phyloP scores from a whole-genome alignment of 305 asterid genomes.

The Rubia tinctorum region DNA sequence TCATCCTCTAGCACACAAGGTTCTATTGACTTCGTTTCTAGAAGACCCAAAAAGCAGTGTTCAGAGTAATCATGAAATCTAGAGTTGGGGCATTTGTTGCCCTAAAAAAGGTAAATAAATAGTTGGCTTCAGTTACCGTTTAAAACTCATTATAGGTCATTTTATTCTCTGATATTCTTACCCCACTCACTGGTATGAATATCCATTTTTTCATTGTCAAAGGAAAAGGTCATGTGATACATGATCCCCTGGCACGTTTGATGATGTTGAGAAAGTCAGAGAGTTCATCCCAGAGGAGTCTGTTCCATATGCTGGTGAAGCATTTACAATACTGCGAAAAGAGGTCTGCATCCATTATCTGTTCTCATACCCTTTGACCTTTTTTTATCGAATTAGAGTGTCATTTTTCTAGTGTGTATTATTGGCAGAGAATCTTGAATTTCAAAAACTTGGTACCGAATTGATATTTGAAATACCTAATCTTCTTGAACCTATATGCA shows the following conservation, averaged over 20 bases:
- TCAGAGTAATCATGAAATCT: no score
- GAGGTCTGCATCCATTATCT: slow-evolving; percentile 60
- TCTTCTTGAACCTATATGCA: background rate
- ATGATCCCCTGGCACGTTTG: slow-evolving; percentile 64
- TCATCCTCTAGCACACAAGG: no score
- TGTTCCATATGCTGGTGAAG: slow-evolving; percentile 97
- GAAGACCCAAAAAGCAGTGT: no score
- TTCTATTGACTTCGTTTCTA: no score
- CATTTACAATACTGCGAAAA: slow-evolving; percentile 78
- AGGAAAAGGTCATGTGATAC: slow-evolving; percentile 95
- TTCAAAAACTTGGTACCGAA: background rate
- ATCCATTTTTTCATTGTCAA: slow-evolving; percentile 92
- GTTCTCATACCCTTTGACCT: slow-evolving; percentile 1
- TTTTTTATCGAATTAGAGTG: background rate
- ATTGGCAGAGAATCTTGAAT: background rate
- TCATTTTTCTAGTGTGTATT: background rate
- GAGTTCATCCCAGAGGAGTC: slow-evolving; percentile 85
- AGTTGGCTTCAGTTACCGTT: no score
- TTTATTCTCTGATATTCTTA: slow-evolving; percentile 96
- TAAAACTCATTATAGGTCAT: slow-evolving; percentile 88
- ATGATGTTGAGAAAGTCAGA: slow-evolving; percentile 79
- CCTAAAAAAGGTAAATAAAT: no score
- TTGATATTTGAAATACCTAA: background rate
- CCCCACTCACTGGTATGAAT: slow-evolving; percentile 96
- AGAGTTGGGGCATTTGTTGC: no score